These are phyloP conservation scores for Neostapfia colusana DNA, from an alignment of 176 grass and related monocot genomes.

Conservation along the genomic window DNA sequence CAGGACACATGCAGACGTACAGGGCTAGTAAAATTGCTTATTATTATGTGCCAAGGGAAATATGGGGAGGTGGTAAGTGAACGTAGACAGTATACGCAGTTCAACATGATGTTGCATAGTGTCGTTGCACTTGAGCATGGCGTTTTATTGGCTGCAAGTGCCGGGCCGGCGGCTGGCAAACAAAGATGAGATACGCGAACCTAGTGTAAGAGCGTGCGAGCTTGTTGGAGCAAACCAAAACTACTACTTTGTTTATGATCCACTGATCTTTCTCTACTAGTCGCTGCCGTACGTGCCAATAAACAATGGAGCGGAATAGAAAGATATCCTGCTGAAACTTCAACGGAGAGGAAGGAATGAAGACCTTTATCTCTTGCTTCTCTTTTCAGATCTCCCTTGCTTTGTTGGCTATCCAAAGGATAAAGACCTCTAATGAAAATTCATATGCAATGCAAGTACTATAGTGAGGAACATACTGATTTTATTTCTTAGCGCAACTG, in stretches of 20 bases:
- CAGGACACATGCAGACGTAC: too few species aligned
- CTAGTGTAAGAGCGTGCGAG: not conserved
- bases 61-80: too few species aligned
- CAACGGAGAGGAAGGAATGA: constrained; percentile 1
- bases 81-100: too few species aligned
- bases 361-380: constrained; percentile 23
- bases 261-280: constrained; percentile 17
- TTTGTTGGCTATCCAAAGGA: constrained; percentile 29
- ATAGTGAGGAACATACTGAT: too few species aligned
- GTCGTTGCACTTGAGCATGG: too few species aligned
- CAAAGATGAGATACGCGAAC: not conserved
- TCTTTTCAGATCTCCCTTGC: not conserved
- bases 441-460: too few species aligned
- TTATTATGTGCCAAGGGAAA: too few species aligned
- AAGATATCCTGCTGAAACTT: constrained; percentile 35
- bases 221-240: constrained; percentile 2
- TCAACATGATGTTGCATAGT: too few species aligned
- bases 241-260: not conserved
- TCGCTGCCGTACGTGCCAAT: not conserved
- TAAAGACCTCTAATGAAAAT: not conserved
- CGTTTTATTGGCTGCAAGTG: too few species aligned
- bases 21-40: too few species aligned
- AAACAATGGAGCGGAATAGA: not conserved
- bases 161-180: not conserved
- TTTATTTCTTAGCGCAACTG: too few species aligned